Conservation (phyloP, 1,139 yeast genomes). For the Taphrina pruni region DNA sequence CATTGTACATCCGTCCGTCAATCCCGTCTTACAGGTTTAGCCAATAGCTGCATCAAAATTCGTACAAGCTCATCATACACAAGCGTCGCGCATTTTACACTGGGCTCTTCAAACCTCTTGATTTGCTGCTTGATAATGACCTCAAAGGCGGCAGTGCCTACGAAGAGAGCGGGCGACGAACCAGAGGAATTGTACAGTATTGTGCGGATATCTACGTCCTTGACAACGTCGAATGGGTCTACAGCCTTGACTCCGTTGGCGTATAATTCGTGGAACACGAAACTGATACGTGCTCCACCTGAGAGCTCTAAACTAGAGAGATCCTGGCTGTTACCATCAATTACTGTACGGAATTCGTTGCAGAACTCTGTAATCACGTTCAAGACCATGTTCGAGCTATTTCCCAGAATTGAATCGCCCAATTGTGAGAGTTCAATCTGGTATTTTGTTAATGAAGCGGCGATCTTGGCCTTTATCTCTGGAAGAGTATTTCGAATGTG, state of each 20-base stretch:
- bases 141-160: conserved; percentile 96
- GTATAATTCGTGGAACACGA: conserved; percentile 95
- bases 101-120: conserved; percentile 91
- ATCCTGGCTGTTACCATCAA: conserved; percentile 93
- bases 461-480: conserved; percentile 90
- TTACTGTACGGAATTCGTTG: conserved; percentile 86
- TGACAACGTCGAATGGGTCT: conserved; percentile 96
- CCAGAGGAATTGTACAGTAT: conserved; percentile 91
- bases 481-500: conserved; percentile 96
- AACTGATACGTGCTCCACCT: conserved; percentile 98
- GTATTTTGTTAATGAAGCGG: conserved; percentile 84
- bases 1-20: too few species aligned
- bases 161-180: conserved; percentile 95
- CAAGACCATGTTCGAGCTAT: conserved; percentile 87
- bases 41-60: conserved; percentile 81
- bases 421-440: conserved; percentile 75
- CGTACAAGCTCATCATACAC: conserved; percentile 94
- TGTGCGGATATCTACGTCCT: conserved; percentile 96
- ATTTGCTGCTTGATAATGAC: conserved; percentile 95
- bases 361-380: conserved; percentile 90
- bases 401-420: conserved; percentile 78
- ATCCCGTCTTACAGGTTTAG: conserved; percentile 59
- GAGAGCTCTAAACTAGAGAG: conserved; percentile 82
- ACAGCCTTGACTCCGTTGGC: conserved; percentile 89
- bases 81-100: conserved; percentile 83